phyloP scores from a whole-genome alignment of 768 basidiomycete genomes.

The Boletus speciosus region DNA sequence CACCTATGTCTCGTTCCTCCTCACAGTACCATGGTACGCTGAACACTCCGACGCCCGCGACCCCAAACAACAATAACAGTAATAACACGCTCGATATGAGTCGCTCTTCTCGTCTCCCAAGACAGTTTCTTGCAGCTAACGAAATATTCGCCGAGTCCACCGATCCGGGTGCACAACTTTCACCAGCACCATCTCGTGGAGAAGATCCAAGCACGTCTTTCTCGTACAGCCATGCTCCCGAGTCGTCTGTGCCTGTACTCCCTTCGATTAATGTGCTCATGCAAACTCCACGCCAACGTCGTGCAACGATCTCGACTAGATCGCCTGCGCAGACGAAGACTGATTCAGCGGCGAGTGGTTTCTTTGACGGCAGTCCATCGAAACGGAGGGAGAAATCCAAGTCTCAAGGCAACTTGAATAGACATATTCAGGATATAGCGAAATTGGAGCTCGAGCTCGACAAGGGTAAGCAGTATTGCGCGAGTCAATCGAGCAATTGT shows the following conservation, averaged over 20 bases:
- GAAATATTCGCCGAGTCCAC: constrained; percentile 57
- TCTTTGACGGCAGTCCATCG: constrained; percentile 52
- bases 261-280: constrained; percentile 19
- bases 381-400: constrained; percentile 64
- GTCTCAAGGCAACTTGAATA: constrained; percentile 61
- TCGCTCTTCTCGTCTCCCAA: constrained; percentile 50
- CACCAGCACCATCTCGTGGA: constrained; percentile 12
- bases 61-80: constrained; percentile 3
- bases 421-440: constrained; percentile 65
- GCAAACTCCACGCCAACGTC: constrained; percentile 38
- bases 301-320: constrained; percentile 67
- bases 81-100: constrained; percentile 6
- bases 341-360: constrained; percentile 25
- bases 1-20: constrained; percentile 50
- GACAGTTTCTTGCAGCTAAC: constrained; percentile 60
- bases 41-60: constrained; percentile 31
- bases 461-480: constrained; percentile 44
- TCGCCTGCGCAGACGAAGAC: constrained; percentile 45
- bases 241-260: constrained; percentile 19
- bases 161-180: constrained; percentile 18
- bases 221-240: constrained; percentile 19
- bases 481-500: neutral
- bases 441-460: constrained; percentile 63
- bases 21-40: constrained; percentile 35
- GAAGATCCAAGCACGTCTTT: constrained; percentile 22